Percentiles rank a stretch among this genome's conserved stretches.
These are phyloP conservation scores for Colletotrichum eleusines DNA, from an alignment of 2,329 filamentous ascomycete species.

Conservation along the genomic window DNA sequence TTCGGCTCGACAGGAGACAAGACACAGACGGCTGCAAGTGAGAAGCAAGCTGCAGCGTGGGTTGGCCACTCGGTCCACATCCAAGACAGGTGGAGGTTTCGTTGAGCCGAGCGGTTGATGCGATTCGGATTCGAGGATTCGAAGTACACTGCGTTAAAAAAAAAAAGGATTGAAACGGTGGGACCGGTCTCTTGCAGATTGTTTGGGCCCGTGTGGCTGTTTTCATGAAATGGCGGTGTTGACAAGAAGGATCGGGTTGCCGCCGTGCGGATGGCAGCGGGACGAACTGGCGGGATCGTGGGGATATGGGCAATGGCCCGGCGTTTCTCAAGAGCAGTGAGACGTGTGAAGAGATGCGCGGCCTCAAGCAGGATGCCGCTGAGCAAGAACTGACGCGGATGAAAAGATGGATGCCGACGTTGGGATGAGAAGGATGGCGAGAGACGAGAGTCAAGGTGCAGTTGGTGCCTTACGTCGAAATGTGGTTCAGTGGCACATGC, in stretches of 20 bases:
- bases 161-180: conserved; percentile 1
- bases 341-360: neutral
- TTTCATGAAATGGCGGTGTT: conserved; percentile 29
- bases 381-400: conserved; percentile 5
- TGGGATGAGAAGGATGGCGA: conserved; percentile 31
- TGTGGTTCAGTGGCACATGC: conserved; percentile 7
- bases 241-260: conserved; percentile 19
- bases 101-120: conserved; percentile 33
- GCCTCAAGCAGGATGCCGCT: conserved; percentile 8
- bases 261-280: conserved; percentile 30
- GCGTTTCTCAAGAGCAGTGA: conserved; percentile 28
- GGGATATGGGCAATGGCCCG: conserved; percentile 12
- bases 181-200: conserved; percentile 10
- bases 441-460: conserved; percentile 15
- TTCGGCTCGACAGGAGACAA: conserved; percentile 1
- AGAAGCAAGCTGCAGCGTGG: conserved; percentile 37
- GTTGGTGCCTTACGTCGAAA: conserved; percentile 9
- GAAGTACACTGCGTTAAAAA: neutral
- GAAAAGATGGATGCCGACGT: conserved; percentile 8
- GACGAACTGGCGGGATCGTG: conserved; percentile 17
- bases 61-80: conserved; percentile 26
- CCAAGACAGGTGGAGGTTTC: conserved; percentile 18
- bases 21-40: conserved; percentile 36
- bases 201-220: conserved; percentile 11
- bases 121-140: conserved; percentile 5